These are phyloP conservation scores for Chaetomium olivaceum DNA, from an alignment of 2,329 filamentous ascomycete species.

Conservation along the genomic window DNA sequence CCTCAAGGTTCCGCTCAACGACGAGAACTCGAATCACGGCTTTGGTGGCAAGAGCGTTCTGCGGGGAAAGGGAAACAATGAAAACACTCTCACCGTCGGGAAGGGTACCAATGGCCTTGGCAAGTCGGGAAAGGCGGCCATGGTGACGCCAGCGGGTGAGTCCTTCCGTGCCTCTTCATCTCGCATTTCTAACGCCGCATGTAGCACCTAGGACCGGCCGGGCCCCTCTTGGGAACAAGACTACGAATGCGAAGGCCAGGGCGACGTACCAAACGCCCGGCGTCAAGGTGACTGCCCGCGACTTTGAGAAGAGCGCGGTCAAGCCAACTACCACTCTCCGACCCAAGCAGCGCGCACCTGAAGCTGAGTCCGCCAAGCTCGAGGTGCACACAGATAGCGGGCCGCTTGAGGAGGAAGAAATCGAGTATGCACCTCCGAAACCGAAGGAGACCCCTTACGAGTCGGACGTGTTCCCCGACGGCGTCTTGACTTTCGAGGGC, in stretches of 20 bases:
- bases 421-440: conserved; percentile 86
- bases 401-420: conserved; percentile 63
- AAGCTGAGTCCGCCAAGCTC: conserved; percentile 59
- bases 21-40: conserved; percentile 72
- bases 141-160: conserved; percentile 80
- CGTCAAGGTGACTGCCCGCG: conserved; percentile 59
- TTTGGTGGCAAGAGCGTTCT: conserved; percentile 58
- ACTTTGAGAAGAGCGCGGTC: conserved; percentile 59
- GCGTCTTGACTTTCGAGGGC: conserved; percentile 56
- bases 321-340: conserved; percentile 61
- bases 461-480: conserved; percentile 66
- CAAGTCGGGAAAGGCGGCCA: conserved; percentile 62
- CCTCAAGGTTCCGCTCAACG: conserved; percentile 72
- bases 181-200: conserved; percentile 3
- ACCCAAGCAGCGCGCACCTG: conserved; percentile 57
- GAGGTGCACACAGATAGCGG: conserved; percentile 60
- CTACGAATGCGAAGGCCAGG: conserved; percentile 81
- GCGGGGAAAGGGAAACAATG: conserved; percentile 56
- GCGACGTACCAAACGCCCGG: conserved; percentile 63
- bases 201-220: conserved; percentile 63
- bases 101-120: conserved; percentile 55
- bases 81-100: conserved; percentile 53
- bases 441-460: conserved; percentile 66
- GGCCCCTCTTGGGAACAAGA: conserved; percentile 89
- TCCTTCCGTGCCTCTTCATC: conserved; percentile 1